Conservation (phyloP, 768 basidiomycete genomes). For the Mycena chlorophos region DNA sequence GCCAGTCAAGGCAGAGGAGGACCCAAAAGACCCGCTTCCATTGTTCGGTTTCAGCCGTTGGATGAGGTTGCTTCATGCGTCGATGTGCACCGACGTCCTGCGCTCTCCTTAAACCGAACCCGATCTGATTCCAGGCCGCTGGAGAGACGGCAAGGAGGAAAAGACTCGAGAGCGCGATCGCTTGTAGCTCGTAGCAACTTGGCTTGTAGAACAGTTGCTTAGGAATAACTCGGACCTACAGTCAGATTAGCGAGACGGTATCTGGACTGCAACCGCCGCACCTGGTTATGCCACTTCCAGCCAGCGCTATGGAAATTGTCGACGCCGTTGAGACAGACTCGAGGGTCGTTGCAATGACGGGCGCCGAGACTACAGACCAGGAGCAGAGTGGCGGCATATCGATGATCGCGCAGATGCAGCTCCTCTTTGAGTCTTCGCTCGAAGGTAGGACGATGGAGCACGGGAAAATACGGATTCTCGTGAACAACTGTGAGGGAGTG, state of each 20-base stretch:
- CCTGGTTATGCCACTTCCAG: slow-evolving; percentile 59
- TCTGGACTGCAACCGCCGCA: neutral
- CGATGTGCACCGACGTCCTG: slow-evolving; percentile 78
- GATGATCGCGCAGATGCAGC: slow-evolving; percentile 48
- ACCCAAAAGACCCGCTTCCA: slow-evolving; percentile 77
- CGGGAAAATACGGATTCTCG: slow-evolving; percentile 55
- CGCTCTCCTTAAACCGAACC: slow-evolving; percentile 65
- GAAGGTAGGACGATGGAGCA: slow-evolving; percentile 76
- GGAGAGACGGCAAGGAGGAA: slow-evolving; percentile 48
- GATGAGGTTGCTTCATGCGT: slow-evolving; percentile 35
- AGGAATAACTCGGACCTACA: slow-evolving; percentile 32
- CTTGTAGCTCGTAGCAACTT: slow-evolving; percentile 22
- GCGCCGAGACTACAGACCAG: slow-evolving; percentile 53
- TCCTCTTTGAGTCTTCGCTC: slow-evolving; percentile 48
- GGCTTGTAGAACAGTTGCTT: slow-evolving; percentile 19
- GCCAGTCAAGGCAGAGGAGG: slow-evolving; percentile 48
- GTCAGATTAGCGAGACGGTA: slow-evolving; percentile 2
- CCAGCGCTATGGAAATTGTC: slow-evolving; percentile 50
- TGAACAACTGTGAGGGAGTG: slow-evolving; percentile 33
- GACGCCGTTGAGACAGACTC: slow-evolving; percentile 48
- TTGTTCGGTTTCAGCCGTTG: slow-evolving; percentile 62
- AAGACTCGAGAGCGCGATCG: slow-evolving; percentile 35
- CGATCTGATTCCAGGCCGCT: slow-evolving; percentile 63
- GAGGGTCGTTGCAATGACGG: slow-evolving; percentile 59
- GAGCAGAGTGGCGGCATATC: slow-evolving; percentile 41